These are phyloP conservation scores for Lojkania enalia DNA, from an alignment of 2,329 filamentous ascomycete species.

Conservation along the genomic window DNA sequence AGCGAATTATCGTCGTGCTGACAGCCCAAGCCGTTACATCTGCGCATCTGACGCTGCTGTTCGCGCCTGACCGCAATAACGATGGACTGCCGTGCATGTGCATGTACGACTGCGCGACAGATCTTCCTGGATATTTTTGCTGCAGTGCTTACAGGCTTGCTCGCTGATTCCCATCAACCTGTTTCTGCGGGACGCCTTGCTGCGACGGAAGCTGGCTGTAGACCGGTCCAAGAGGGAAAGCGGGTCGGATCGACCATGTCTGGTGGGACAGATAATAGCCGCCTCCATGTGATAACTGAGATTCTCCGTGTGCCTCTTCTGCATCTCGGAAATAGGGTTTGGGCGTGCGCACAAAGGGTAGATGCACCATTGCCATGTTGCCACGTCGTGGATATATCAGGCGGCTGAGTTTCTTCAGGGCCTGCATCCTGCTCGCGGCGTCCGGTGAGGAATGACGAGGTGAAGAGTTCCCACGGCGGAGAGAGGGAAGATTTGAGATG, in stretches of 20 bases:
- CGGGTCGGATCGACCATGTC: conserved; percentile 20
- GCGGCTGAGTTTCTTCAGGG: background rate
- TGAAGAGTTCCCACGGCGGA: no score
- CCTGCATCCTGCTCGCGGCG: no score
- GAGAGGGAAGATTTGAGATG: no score
- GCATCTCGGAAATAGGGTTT: background rate
- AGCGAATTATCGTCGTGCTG: no score
- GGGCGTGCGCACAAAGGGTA: background rate
- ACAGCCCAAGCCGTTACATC: no score
- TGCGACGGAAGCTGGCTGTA: conserved; percentile 15
- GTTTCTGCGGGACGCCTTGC: conserved; percentile 22
- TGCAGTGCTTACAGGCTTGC: background rate
- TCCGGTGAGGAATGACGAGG: background rate
- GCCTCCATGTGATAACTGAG: background rate
- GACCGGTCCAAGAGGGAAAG: conserved; percentile 5
- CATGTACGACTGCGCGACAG: no score
- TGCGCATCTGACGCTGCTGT: no score
- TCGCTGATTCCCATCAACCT: background rate
- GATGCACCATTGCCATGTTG: conserved; percentile 12
- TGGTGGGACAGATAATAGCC: background rate
- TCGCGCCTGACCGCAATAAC: no score
- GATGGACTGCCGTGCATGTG: no score
- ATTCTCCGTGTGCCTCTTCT: background rate
- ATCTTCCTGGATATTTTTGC: no score
- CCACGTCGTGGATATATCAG: conserved; percentile 13